Conservation (phyloP, 108 stramenopile genomes). For the Craspedostauros australis region DNA sequence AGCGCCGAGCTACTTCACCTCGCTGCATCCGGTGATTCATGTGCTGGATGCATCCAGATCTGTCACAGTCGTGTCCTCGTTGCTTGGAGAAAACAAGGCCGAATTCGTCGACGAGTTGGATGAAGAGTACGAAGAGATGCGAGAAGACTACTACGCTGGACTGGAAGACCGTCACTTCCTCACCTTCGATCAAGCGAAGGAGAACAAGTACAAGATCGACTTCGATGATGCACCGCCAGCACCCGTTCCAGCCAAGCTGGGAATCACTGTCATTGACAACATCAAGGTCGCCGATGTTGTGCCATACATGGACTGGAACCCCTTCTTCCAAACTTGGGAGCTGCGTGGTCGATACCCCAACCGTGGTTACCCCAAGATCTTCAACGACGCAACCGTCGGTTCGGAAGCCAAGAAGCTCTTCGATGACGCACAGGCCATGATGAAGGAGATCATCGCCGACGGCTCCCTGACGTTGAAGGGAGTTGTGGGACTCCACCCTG, state of each 20-base stretch:
- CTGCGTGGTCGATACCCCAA: conserved; percentile 98
- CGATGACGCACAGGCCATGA: conserved; percentile 93
- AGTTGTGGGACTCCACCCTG: conserved; percentile 93
- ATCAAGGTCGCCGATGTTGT: conserved; percentile 83
- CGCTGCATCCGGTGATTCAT: conserved; percentile 96
- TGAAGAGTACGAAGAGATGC: conserved; percentile 63
- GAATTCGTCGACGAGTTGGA: conserved; percentile 91
- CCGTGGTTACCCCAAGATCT: conserved; percentile 99
- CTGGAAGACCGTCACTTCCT: conserved; percentile 95
- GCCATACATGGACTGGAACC: conserved; percentile 99
- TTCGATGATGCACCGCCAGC: conserved; percentile 84
- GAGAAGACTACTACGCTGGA: conserved; percentile 97
- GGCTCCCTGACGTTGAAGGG: conserved; percentile 87
- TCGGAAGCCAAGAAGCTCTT: conserved; percentile 96
- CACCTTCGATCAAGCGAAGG: conserved; percentile 84
- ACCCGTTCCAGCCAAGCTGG: conserved; percentile 72
- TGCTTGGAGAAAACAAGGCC: conserved; percentile 81
- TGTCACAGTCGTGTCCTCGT: conserved; percentile 93
- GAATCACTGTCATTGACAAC: conserved; percentile 76
- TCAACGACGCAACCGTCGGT: conserved; percentile 96
- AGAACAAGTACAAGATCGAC: conserved; percentile 81
- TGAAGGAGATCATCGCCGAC: conserved; percentile 87
- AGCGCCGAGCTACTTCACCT: conserved; percentile 89
- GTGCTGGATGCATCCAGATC: conserved; percentile 97
- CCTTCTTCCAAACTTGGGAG: conserved; percentile 99